Evolutionary conservation across 176 grass and related monocot genomes (phyloP), one percentile per base, ranked within the genome.

Genomic region (Triticum dicoccoides): DNA sequence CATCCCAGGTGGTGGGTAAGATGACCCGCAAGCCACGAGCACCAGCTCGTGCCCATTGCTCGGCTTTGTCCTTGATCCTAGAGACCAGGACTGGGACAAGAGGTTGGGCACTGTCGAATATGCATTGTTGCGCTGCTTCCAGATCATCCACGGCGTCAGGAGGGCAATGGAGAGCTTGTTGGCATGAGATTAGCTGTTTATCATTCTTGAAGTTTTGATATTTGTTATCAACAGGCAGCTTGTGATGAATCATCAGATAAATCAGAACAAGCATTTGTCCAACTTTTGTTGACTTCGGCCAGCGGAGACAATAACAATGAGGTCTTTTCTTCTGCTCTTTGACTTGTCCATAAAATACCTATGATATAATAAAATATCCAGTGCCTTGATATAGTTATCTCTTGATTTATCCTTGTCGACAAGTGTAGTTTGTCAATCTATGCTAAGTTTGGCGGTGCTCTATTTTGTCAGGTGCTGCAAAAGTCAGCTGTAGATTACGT

Each of bases 401-500:
- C 66, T 78, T 70, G 21, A 42, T 72, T 86, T 72, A 59, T 83
- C 30, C 39, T 64, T 73, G 32, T 79, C 49, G 38, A 63, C 75
- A 62, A 62, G 81, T 47, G 21, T 27, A 47, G 14, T 45, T 33
- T 70, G 21, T 37, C 27, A 65, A 76, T 82, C 18, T 65, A 65
- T 87, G 41, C 64, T 86, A 78, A 87, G 78, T 73, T 79, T 35
- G 33, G n/a, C 4, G 38, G 33, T 62, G 15, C 11, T 68, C 70
- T 85, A 14, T 80, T 82, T 88, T 72, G 18, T 87, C 90, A 98
- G 93, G 83, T 96, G 86, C 58, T 98, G 65, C 92, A 94, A 76
- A 89, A 92, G 65, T 92, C 97, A 81, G 90, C 97, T 73, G 89
- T 81, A 38, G 94, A 98, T 86, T 98, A 89, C 81, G 90, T 89